Base-by-base conservation (phyloP, 345 rosid species). In the Salix suchowensis region DNA sequence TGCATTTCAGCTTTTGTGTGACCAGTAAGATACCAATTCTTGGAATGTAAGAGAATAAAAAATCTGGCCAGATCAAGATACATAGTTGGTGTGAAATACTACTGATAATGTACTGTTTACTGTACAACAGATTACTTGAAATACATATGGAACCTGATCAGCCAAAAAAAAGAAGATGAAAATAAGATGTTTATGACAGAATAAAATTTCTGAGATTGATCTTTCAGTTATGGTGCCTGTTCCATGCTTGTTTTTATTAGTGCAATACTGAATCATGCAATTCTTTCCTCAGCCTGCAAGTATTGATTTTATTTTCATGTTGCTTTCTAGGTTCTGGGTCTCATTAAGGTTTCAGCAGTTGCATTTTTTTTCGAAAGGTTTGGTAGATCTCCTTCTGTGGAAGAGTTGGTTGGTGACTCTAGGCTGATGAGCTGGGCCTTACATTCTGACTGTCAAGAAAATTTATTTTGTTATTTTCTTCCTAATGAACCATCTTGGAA, bases 401-500 rank as follows among this genome's bases (percentile, higher is more conserved):
- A 88, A 75, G 94, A 91, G 76, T 76, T 92, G 82, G 86, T 75
- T 76, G 82, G 87, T 82, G 93, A 91, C 82, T 83, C 92, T 72
- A 84, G 87, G 82, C 81, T 85, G 81, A 87, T 91, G 77, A 88
- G 82, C 76, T 94, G 97, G 96, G 97, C 96, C 75, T 94, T 90
- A 86, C 98, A 92, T 78, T 94, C 97, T 76, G 98, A 91, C 74
- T 92, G 92, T 82, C 96, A 89, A 82, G 98, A 94, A 85, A 86
- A 79, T 80, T 82, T 94, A 76, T 80, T 89, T 75, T 78, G 70
- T 73, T 85, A 90, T 76, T 73, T 90, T 83, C 88, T 94, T 64
- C 88, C 94, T 40, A 85, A 77, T 84, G 97, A 92, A 77, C 86
- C 96, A 78, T 83, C 94, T 37, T 94, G 98, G 98, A 86, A 85